Evolutionary conservation across 768 basidiomycete genomes (phyloP).

Genomic region (Mycena floridula): DNA sequence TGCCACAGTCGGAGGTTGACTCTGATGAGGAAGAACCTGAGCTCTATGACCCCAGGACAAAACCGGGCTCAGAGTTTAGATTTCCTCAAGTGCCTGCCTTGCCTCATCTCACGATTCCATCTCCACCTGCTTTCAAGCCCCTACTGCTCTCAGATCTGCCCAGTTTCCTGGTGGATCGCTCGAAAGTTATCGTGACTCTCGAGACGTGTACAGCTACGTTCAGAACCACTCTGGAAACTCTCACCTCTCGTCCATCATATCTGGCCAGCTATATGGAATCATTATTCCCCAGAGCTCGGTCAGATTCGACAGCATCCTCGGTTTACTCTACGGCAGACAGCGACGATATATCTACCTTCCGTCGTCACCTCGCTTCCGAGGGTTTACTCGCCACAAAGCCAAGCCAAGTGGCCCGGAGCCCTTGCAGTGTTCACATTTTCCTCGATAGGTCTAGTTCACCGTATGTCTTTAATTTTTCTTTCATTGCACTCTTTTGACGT

Average conservation of each 20-base stretch:
- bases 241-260: slow-evolving; percentile 63
- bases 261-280: slow-evolving; percentile 53
- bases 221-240: slow-evolving; percentile 60
- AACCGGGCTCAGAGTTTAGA: not conserved
- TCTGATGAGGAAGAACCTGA: slow-evolving; percentile 21
- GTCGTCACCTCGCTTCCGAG: slow-evolving; percentile 56
- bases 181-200: slow-evolving; percentile 60
- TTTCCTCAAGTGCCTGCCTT: slow-evolving; percentile 20
- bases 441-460: slow-evolving; percentile 75
- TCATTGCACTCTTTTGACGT: slow-evolving; percentile 1
- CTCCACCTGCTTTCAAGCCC: slow-evolving; percentile 49
- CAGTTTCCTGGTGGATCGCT: slow-evolving; percentile 40
- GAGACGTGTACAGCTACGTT: slow-evolving; percentile 68
- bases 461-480: slow-evolving; percentile 46
- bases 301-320: slow-evolving; percentile 45
- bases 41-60: not conserved
- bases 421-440: slow-evolving; percentile 60
- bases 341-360: slow-evolving; percentile 50
- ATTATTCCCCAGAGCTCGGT: slow-evolving; percentile 29
- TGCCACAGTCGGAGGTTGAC: slow-evolving; percentile 26
- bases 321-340: slow-evolving; percentile 50
- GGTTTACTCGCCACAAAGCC: slow-evolving; percentile 40
- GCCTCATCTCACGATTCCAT: slow-evolving; percentile 35
- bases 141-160: slow-evolving; percentile 61
- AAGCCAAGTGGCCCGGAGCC: slow-evolving; percentile 27